Evolutionary conservation across 2,329 filamentous ascomycete genomes (phyloP).

Genomic region (Alternaria angustiovoidea): DNA sequence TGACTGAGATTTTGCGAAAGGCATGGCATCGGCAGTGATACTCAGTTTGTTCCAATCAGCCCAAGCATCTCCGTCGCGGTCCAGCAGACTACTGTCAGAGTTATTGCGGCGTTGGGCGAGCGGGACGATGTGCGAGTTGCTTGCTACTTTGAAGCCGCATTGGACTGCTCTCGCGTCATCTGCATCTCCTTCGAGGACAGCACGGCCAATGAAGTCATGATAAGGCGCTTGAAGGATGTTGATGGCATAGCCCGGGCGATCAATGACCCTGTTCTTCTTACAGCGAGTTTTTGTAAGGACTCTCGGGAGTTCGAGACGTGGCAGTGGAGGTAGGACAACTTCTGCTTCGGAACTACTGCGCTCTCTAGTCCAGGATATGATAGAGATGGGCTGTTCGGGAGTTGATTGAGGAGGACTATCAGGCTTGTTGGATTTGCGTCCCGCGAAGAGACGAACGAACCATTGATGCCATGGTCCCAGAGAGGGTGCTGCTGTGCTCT

Average conservation of each 20-base stretch:
- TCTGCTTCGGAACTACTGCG: not conserved
- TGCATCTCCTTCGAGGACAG: constrained; percentile 10
- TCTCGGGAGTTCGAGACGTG: constrained; percentile 9
- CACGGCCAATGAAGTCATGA: constrained; percentile 7
- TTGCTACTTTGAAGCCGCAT: constrained; percentile 16
- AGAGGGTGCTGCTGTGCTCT: not conserved
- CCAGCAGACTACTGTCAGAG: constrained; percentile 11
- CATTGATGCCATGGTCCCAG: constrained; percentile 7
- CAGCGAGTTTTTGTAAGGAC: constrained; percentile 1
- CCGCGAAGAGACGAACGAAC: constrained; percentile 22
- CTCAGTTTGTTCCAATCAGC: constrained; percentile 14
- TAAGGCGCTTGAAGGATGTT: constrained; percentile 8
- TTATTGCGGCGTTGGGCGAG: not conserved
- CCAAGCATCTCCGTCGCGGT: constrained; percentile 18
- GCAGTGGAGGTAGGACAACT: not conserved
- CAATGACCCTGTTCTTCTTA: not conserved
- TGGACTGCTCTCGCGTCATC: constrained; percentile 13
- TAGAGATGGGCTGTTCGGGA: not conserved
- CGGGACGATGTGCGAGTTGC: not conserved
- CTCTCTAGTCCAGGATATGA: not conserved
- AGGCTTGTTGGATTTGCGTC: not conserved
- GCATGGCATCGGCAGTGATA: constrained; percentile 1
- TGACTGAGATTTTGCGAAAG: constrained; percentile 7
- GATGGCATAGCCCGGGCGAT: not conserved
- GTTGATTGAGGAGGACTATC: not conserved